Evolutionary conservation across 148 eudicot genomes (phyloP), one percentile per base, ranked within the genome.

Genomic region (Dysphania ambrosioides): DNA sequence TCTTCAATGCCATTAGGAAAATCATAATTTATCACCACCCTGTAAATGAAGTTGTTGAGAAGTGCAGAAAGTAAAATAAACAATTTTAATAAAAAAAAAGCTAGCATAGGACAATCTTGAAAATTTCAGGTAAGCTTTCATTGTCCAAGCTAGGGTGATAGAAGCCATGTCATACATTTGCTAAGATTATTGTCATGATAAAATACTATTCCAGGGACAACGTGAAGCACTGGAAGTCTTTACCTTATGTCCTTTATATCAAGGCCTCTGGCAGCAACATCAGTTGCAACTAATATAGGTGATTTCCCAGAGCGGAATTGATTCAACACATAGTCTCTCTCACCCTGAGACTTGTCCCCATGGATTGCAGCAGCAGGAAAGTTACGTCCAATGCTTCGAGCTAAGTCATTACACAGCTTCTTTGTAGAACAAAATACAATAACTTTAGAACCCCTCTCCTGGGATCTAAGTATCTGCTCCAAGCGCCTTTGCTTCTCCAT

Each of bases 251-350:
- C 98, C 80, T 91, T 88, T 55, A 95, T 80, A 79, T 95, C 98
- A 78, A 95, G 98, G 56, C 98, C 98, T 63, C 98, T 85, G 64
- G 98, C 98, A 76, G 98, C 98, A 85, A 95, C 98, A 79, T 95
- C 98, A 66, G 98, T 95, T 60, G 98, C 98, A 82, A 95, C 90
- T 72, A 95, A 85, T 75, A 95, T 81, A 8, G 98, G 97, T 53
- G 87, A 80, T 72, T 87, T 83, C 34, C 98, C 98, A 63, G 81
- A 63, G 26, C 98, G 97, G 62, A 95, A 95, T 68, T 95, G 93
- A 84, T 85, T 92, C 75, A 95, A 81, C 31, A 92, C 98, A 81
- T 78, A 86, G 78, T 95, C 98, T 81, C 98, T 88, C 81, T 95
- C 98, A 63, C 75, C 80, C 87, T 95, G 98, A 79, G 90, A 85